Evolutionary conservation across 2,329 filamentous ascomycete genomes (phyloP), one percentile per base, ranked within the genome.

Genomic region (Botrytis fragariae): DNA sequence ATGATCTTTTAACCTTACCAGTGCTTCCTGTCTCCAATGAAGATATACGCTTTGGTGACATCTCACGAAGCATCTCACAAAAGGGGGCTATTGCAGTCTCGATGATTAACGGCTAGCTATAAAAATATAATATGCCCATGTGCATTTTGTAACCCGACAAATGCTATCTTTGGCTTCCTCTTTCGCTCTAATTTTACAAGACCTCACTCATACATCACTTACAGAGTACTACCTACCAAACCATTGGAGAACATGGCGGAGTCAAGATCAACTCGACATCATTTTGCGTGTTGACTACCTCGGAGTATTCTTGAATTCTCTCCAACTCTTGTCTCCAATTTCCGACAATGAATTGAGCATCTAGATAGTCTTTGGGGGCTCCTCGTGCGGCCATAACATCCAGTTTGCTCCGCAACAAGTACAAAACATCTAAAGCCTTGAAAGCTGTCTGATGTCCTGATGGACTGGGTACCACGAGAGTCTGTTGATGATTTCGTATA

Each of bases 401-500:
- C 25, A 62, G 29, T 51, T 69, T 72, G 44, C 71, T 69, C 16
- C 71, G 32, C 10, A 62, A 44, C 35, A 72, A 57, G 44, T 72
- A 72, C 25, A 51, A n/a, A 32, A 62, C 42, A 61, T 69, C 54
- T n/a, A 54, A 42, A 42, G 54, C 48, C 54, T 72, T 61, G 18
- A 72, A 61, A 12, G 18, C 32, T 51, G 54, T 20, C 18, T 32
- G 39, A 39, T 72, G 12, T 35, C 45, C 69, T 9, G 37, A 57
- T 7, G 60, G 59, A 32, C 29, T 60, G 9, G 54, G 64, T 48
- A 45, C 42, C 8, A 42, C 20, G 63, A 69, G 51, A 68, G 44
- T 61, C 51, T 72, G 54, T 37, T 69, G 63, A 72, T 62, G 71
- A 39, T 29, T 68, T 72, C n/a, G 37, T 35, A 72, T 69, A 67